A percentile compares a stretch with the other conserved stretches of the same genome.
These are phyloP conservation scores for Phyllosticta capitalensis DNA, from an alignment of 2,329 filamentous ascomycete species.

Conservation along the genomic window DNA sequence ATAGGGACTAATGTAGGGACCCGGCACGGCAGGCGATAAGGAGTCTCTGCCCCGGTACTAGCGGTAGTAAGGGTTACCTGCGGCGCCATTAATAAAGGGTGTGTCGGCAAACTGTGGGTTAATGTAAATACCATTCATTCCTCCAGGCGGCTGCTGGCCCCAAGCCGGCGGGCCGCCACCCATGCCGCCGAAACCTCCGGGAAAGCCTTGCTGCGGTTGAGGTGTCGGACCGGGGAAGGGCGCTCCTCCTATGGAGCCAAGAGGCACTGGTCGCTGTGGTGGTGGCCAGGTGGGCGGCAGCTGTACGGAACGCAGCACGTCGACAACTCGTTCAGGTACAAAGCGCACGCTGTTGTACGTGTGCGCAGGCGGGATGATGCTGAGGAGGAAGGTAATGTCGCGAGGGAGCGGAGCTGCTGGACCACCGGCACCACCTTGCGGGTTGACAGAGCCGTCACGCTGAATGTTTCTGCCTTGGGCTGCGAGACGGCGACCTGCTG, in stretches of 20 bases:
- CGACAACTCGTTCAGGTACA: slow-evolving; percentile 60
- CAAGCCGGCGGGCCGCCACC: neutral
- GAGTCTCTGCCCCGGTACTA: neutral
- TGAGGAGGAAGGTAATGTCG: slow-evolving; percentile 45
- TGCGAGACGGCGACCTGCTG: slow-evolving; percentile 74
- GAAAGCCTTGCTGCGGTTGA: neutral
- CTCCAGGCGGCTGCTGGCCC: neutral
- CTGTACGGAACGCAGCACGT: slow-evolving; percentile 51
- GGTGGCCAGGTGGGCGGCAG: slow-evolving; percentile 42
- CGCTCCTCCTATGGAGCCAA: neutral
- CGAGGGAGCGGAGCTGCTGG: slow-evolving; percentile 58
- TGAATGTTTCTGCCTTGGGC: slow-evolving; percentile 44
- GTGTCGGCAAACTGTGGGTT: neutral
- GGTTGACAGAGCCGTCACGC: slow-evolving; percentile 7
- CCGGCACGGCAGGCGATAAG: too few species aligned
- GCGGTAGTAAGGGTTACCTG: neutral
- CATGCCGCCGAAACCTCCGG: neutral
- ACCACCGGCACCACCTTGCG: slow-evolving; percentile 16
- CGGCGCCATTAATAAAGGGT: neutral
- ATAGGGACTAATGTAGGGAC: neutral
- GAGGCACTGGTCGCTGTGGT: neutral
- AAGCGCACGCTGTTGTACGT: slow-evolving; percentile 64
- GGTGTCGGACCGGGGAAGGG: neutral
- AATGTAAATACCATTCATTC: neutral
- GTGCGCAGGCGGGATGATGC: slow-evolving; percentile 64